Percentiles rank a stretch among this genome's conserved stretches.
phyloP scores from a whole-genome alignment of 2,329 filamentous ascomycete species.

The Nemania sp. region DNA sequence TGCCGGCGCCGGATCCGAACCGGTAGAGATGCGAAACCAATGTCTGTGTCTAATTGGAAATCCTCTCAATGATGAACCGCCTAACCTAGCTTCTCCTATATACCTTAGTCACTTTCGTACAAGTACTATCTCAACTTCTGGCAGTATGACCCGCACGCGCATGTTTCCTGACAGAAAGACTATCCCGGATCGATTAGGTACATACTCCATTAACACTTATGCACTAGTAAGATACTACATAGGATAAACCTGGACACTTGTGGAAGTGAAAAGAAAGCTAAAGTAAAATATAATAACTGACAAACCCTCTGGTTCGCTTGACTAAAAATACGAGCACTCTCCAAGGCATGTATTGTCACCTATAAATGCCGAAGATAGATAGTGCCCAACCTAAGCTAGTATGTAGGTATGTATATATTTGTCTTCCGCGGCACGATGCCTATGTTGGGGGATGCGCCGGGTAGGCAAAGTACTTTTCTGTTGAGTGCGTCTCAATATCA shows the following conservation, averaged over 20 bases:
- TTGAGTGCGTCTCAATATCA: neutral
- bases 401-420: neutral
- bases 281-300: too few relatives aligned
- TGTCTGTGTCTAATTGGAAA: neutral
- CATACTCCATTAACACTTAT: neutral
- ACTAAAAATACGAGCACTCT: too few relatives aligned
- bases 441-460: too few relatives aligned
- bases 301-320: too few relatives aligned
- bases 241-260: neutral
- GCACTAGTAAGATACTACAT: neutral
- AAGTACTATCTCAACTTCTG: neutral
- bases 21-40: constrained; percentile 7
- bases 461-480: neutral
- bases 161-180: neutral
- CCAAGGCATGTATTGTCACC: too few relatives aligned
- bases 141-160: constrained; percentile 6
- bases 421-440: neutral
- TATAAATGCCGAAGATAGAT: too few relatives aligned
- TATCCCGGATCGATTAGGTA: neutral
- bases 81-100: too few relatives aligned
- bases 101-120: constrained; percentile 9
- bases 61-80: neutral
- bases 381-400: too few relatives aligned
- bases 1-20: constrained; percentile 6
- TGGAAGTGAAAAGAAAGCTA: neutral